Base-by-base conservation (phyloP, 2,329 filamentous ascomycete species). In the Nemania sp. region DNA sequence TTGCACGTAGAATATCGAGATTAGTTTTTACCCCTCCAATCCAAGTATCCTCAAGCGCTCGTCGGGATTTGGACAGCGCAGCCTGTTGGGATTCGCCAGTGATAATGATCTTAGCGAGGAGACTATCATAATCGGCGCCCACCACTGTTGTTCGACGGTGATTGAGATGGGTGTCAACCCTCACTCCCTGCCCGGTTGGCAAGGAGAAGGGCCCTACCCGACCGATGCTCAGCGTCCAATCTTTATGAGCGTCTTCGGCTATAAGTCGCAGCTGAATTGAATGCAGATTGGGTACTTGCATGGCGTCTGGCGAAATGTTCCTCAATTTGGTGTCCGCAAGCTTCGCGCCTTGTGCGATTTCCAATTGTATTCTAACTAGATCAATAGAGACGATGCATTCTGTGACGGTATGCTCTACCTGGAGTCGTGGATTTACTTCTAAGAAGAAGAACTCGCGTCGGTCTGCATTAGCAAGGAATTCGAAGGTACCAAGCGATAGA, bases 391-490 rank as follows among this genome's bases (percentile, higher is more conserved):
- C 22, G 32, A 71, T 71, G 22, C 45, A 62, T 77, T 94, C 92
- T 0, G 92, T 94, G 7, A 93, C 90, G 0, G 91, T 91, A 71
- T 94, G 92, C 76, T 94, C 92, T 26, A 94, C 92, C 72, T 94
- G 92, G 2, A 94, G 78, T 8, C 92, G 83, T 0, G 92, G 71
- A 82, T 87, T 84, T 76, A 86, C 84, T 65, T 85, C 84, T 15
- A 85, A 75, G 64, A 85, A 86, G 70, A 82, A 92, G 76, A 90
- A 91, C 6, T 88, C 82, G 0, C 84, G 87, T 0, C 85, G 85
- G 57, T 85, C 81, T 62, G 90, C 88, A 68, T 92, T 89, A 1
- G 91, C 88, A 1, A 92, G 82, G 68, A 87, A 92, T 72, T 92
- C 80, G 27, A 82, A 73, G 0, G 80, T 82, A 0, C 80, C 80